A percentile compares a stretch with the other conserved stretches of the same genome.
Evolutionary conservation across 2,329 filamentous ascomycete genomes (phyloP).

Genomic region (Sordariomycetes sp.): DNA sequence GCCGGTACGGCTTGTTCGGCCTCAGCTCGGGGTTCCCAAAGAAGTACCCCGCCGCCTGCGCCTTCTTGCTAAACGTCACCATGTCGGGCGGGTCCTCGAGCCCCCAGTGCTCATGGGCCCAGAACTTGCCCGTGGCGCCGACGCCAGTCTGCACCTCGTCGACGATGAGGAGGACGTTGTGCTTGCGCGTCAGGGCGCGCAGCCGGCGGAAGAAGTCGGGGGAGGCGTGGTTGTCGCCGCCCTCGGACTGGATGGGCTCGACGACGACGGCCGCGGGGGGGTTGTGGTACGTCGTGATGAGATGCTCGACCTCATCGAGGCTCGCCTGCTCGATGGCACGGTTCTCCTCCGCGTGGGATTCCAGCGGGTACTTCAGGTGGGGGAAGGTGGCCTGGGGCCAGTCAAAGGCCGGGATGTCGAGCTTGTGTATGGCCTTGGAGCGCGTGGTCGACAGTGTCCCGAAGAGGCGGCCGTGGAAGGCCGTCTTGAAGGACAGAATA

Average conservation of each 20-base stretch:
- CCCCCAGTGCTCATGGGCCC: slow-evolving; percentile 79
- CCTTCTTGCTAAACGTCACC: slow-evolving; percentile 84
- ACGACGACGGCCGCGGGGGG: slow-evolving; percentile 63
- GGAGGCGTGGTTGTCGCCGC: slow-evolving; percentile 73
- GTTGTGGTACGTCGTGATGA: slow-evolving; percentile 54
- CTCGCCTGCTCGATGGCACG: slow-evolving; percentile 57
- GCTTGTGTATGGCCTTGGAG: slow-evolving; percentile 73
- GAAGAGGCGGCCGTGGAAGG: slow-evolving; percentile 72
- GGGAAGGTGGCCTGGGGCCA: slow-evolving; percentile 80
- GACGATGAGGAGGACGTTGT: slow-evolving; percentile 62
- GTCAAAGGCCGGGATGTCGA: slow-evolving; percentile 79
- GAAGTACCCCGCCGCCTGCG: slow-evolving; percentile 75
- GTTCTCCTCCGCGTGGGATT: slow-evolving; percentile 57
- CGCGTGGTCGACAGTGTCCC: slow-evolving; percentile 67
- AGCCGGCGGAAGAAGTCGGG: slow-evolving; percentile 67
- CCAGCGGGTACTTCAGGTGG: slow-evolving; percentile 62
- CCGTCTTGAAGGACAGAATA: slow-evolving; percentile 66
- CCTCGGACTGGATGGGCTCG: slow-evolving; percentile 74
- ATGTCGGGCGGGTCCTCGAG: slow-evolving; percentile 62
- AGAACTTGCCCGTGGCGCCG: slow-evolving; percentile 77
- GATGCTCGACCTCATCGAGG: slow-evolving; percentile 57
- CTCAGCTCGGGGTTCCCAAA: slow-evolving; percentile 61
- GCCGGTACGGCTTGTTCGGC: slow-evolving; percentile 71
- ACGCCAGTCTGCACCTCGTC: slow-evolving; percentile 79
- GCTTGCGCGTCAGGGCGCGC: slow-evolving; percentile 55